phyloP scores from a whole-genome alignment of 2,329 filamentous ascomycete species.

The Phaeoacremonium minimum region DNA sequence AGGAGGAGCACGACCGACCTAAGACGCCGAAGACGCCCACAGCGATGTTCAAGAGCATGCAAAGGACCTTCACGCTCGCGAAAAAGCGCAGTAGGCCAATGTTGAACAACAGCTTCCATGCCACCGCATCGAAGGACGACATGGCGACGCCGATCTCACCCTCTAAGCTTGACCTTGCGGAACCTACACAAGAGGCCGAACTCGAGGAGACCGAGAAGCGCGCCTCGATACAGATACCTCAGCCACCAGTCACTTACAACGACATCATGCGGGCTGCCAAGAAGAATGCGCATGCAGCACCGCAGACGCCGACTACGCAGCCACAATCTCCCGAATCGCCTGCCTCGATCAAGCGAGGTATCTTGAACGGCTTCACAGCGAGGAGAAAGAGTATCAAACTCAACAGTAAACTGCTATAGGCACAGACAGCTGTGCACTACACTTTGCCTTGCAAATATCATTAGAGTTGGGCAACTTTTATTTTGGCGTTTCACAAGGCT shows the following conservation, averaged over 20 bases:
- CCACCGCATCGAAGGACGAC: slow-evolving; percentile 27
- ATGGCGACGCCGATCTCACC: slow-evolving; percentile 23
- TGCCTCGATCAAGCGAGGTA: slow-evolving; percentile 11
- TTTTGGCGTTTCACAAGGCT: background rate
- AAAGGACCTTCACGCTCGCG: slow-evolving; percentile 48
- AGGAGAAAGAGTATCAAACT: slow-evolving; percentile 14
- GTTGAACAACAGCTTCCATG: slow-evolving; percentile 30
- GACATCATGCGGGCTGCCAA: slow-evolving; percentile 40
- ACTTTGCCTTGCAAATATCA: too few relatives aligned
- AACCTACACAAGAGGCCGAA: slow-evolving; percentile 12
- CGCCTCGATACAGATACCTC: slow-evolving; percentile 15
- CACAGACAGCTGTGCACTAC: background rate
- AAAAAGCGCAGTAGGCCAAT: slow-evolving; percentile 50
- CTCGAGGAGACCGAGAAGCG: slow-evolving; percentile 1
- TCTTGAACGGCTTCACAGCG: slow-evolving; percentile 18
- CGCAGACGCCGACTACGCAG: slow-evolving; percentile 13
- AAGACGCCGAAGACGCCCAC: slow-evolving; percentile 40
- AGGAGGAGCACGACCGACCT: slow-evolving; percentile 20
- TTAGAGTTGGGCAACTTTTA: too few relatives aligned
- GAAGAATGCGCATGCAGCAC: slow-evolving; percentile 27
- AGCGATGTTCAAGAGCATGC: slow-evolving; percentile 41
- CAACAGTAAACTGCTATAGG: background rate
- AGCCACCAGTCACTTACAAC: slow-evolving; percentile 36
- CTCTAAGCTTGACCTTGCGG: slow-evolving; percentile 13
- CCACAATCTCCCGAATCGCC: slow-evolving; percentile 13